A percentile compares a stretch with the other conserved stretches of the same genome.
Evolutionary conservation across 2,329 filamentous ascomycete genomes (phyloP).

Genomic region (Microsporum canis): DNA sequence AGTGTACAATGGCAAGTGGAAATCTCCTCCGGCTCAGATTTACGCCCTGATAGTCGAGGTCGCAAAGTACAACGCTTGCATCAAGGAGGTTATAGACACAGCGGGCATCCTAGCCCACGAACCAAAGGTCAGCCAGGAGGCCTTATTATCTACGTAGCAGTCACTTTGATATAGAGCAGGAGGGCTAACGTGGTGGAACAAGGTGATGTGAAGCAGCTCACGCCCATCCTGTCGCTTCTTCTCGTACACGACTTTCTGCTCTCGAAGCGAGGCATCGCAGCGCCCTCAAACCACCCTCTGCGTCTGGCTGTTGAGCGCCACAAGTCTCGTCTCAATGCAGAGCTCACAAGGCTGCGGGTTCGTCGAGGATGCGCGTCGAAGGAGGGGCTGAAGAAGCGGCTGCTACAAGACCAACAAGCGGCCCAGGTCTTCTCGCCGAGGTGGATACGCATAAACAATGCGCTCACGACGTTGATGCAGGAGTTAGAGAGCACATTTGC

Average conservation of each 20-base stretch:
- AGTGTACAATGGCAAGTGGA: slow-evolving; percentile 66
- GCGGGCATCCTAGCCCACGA: slow-evolving; percentile 66
- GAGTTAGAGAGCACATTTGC: slow-evolving; percentile 67
- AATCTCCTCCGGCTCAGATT: slow-evolving; percentile 67
- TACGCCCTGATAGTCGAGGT: slow-evolving; percentile 81
- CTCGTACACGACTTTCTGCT: slow-evolving; percentile 79
- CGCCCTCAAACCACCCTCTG: slow-evolving; percentile 68
- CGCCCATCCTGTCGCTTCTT: slow-evolving; percentile 66
- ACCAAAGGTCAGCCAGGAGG: slow-evolving; percentile 55
- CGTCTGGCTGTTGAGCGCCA: slow-evolving; percentile 65
- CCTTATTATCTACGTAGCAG: too few relatives aligned
- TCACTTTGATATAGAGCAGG: not conserved
- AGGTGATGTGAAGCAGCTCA: slow-evolving; percentile 47
- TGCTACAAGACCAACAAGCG: slow-evolving; percentile 29
- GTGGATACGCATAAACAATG: slow-evolving; percentile 79
- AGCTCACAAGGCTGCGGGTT: slow-evolving; percentile 70
- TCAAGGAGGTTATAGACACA: slow-evolving; percentile 82
- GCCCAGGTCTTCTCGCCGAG: slow-evolving; percentile 52
- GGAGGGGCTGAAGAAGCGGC: slow-evolving; percentile 44
- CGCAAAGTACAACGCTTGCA: slow-evolving; percentile 75
- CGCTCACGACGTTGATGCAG: slow-evolving; percentile 58
- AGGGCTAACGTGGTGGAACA: not conserved
- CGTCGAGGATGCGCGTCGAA: slow-evolving; percentile 58
- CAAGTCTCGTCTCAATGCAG: slow-evolving; percentile 66
- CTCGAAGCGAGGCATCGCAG: slow-evolving; percentile 67